Evolutionary conservation across 2,329 filamentous ascomycete genomes (phyloP), one percentile per base, ranked within the genome.

Genomic region (Exophiala calicioides): DNA sequence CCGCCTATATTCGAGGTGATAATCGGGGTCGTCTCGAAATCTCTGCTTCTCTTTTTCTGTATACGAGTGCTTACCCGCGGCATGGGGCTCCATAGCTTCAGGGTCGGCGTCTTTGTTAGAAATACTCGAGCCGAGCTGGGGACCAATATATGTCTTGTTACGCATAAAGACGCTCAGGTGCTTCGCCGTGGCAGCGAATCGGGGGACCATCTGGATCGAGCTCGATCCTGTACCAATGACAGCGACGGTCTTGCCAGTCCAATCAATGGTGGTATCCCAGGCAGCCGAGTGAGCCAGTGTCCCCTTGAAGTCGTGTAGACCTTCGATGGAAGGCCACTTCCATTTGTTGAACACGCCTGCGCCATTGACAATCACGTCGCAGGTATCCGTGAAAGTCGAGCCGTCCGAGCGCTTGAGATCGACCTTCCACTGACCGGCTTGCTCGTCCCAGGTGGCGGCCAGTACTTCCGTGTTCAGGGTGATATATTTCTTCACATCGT

Each of bases 301-400:
- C 4, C 68, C 68, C 30, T 60, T 46, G 50, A 68, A 70, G 3
- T 55, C 51, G 9, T 65, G 44, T 4, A 69, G 50, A 3, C 68
- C 68, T 4, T 50, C 50, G 19, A 70, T 67, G 2, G 53, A 44
- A 4, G 68, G 73, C 68, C 68, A n/a, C n/a, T n/a, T n/a, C n/a
- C n/a, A n/a, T n/a, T n/a, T n/a, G n/a, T n/a, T n/a, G n/a, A n/a
- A n/a, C n/a, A n/a, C n/a, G n/a, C n/a, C n/a, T n/a, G n/a, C n/a
- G n/a, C n/a, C n/a, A n/a, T n/a, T n/a, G n/a, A n/a, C n/a, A n/a
- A n/a, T n/a, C n/a, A n/a, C n/a, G n/a, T n/a, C n/a, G n/a, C n/a
- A n/a, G n/a, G n/a, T n/a, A n/a, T n/a, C n/a, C n/a, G n/a, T n/a
- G n/a, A n/a, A n/a, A n/a, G n/a, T n/a, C n/a, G n/a, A n/a, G n/a